Evolutionary conservation across 805 yeast species (phyloP), one percentile per base, ranked within the genome.

Genomic region (Isabelozyma heimii): DNA sequence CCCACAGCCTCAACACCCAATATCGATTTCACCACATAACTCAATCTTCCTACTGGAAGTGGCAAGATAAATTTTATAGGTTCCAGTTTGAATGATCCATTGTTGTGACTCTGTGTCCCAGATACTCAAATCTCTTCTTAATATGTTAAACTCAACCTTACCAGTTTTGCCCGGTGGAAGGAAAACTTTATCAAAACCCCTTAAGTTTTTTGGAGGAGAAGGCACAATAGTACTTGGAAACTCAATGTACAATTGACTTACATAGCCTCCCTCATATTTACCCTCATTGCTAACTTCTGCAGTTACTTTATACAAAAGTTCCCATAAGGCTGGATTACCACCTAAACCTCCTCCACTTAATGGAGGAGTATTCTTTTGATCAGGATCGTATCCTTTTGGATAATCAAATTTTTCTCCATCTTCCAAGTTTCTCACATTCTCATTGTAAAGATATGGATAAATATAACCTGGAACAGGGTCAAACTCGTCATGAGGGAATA

Each of bases 241-340:
- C 50, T 79, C 82, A 48, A 81, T 65, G 58, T 81, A 82, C 46
- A 82, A 60, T 58, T 82, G 84, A 10, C 76, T 76, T 24, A 78
- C 84, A 51, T 69, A 74, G 4, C 74, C 74, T 1, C 84, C 85
- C 14, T 62, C 63, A 28, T 59, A 57, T 7, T 66, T 63, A 0
- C 86, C 86, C 20, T 67, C 72, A 52, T 82, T 81, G 40, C 69
- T 65, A n/a, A 81, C 72, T 16, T 58, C 62, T 2, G 76, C 82
- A 33, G 65, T 62, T 3, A 79, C 80, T 44, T 70, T 61, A 54
- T 78, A 79, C 42, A 79, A 62, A 1, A 66, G 66, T 41, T 80
- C 80, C 85, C 85, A 83, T 37, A 82, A 67, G 0, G 80, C 84
- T 5, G 82, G 82, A 59, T 82, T 81, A 1, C 87, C 86, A 0